phyloP scores from a whole-genome alignment of 1,284 basidiomycete species.

The Meripilus lineatus region DNA sequence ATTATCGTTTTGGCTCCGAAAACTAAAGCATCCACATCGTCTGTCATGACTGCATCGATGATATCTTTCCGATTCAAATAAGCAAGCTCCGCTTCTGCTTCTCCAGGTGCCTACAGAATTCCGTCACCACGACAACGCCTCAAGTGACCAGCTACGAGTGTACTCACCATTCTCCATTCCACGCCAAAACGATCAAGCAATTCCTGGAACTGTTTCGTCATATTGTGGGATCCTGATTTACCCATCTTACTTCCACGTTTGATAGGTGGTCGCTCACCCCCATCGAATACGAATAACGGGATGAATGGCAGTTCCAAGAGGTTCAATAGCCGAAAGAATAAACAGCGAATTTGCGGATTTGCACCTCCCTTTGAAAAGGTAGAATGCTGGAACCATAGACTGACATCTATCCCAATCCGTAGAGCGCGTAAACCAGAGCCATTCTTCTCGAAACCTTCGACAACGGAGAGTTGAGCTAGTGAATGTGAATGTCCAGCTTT shows the following conservation, averaged over 20 bases:
- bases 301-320: constrained; percentile 50
- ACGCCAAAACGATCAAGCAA: constrained; percentile 55
- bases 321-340: constrained; percentile 38
- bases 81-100: constrained; percentile 69
- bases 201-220: constrained; percentile 37
- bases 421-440: constrained; percentile 32
- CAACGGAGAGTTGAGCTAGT: constrained; percentile 32
- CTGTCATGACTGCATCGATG: constrained; percentile 61
- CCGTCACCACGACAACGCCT: neutral
- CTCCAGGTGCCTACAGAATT: constrained; percentile 47
- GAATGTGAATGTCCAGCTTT: constrained; percentile 33
- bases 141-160: neutral
- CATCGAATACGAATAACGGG: constrained; percentile 72
- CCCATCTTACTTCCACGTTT: constrained; percentile 53
- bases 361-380: constrained; percentile 31
- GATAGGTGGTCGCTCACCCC: constrained; percentile 48
- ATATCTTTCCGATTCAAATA: constrained; percentile 44
- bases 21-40: constrained; percentile 51
- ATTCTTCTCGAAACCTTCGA: constrained; percentile 40
- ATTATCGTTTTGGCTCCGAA: constrained; percentile 34
- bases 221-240: constrained; percentile 38
- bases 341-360: constrained; percentile 34
- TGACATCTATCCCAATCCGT: constrained; percentile 44
- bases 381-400: constrained; percentile 41
- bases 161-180: constrained; percentile 51